Evolutionary conservation across 768 basidiomycete genomes (phyloP).

Genomic region (Megacollybia marginata): DNA sequence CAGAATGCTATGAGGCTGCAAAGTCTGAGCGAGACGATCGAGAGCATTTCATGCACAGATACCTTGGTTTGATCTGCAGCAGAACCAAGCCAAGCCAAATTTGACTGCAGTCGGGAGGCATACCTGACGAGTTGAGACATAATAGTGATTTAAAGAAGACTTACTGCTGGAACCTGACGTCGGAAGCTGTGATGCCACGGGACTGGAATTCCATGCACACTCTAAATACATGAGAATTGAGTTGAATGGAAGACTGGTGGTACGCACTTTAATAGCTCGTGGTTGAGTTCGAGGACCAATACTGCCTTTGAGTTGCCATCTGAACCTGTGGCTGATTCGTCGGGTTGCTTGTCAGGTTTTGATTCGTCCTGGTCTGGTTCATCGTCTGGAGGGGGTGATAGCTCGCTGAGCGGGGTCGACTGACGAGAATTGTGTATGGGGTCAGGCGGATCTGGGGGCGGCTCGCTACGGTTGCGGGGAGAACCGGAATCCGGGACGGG

Average conservation of each 20-base stretch:
- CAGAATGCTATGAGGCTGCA: neutral
- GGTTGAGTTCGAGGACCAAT: slow-evolving; percentile 56
- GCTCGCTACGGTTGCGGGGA: slow-evolving; percentile 18
- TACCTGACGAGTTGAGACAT: slow-evolving; percentile 35
- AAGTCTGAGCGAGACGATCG: neutral
- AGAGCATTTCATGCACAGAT: slow-evolving; percentile 31
- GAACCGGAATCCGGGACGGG: slow-evolving; percentile 43
- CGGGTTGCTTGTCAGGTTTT: slow-evolving; percentile 10
- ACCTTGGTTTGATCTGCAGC: slow-evolving; percentile 51
- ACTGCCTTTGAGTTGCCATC: slow-evolving; percentile 40
- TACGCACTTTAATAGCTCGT: slow-evolving; percentile 60
- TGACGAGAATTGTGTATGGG: slow-evolving; percentile 38
- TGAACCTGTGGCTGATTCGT: slow-evolving; percentile 14
- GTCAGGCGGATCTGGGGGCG: slow-evolving; percentile 13
- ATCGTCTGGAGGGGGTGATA: slow-evolving; percentile 59
- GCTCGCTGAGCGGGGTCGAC: slow-evolving; percentile 72
- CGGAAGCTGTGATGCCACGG: slow-evolving; percentile 37
- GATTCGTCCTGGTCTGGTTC: slow-evolving; percentile 38
- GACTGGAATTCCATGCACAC: slow-evolving; percentile 55
- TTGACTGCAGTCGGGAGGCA: slow-evolving; percentile 54
- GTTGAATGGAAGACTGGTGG: neutral
- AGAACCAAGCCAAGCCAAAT: slow-evolving; percentile 63
- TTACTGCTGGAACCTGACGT: slow-evolving; percentile 52
- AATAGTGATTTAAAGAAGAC: slow-evolving; percentile 17
- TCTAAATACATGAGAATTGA: slow-evolving; percentile 25